Percentiles rank a stretch among this genome's conserved stretches.
phyloP scores from a whole-genome alignment of 2,329 filamentous ascomycete species.

The Cordyceps pruinosa region DNA sequence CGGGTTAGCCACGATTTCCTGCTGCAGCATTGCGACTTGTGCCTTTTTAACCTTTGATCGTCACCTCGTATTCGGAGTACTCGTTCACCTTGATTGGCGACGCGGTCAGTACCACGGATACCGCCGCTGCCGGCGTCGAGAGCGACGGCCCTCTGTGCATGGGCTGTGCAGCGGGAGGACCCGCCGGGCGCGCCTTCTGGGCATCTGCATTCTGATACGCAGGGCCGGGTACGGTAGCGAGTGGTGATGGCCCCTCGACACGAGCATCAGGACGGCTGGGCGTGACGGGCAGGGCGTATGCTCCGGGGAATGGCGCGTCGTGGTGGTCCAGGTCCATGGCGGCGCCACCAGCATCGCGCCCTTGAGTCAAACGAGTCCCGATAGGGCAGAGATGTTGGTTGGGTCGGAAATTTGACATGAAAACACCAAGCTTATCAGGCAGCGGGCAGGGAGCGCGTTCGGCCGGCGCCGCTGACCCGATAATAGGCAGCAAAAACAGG shows the following conservation, averaged over 20 bases:
- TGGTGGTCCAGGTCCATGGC: background rate
- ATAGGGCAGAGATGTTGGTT: background rate
- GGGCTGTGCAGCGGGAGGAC: background rate
- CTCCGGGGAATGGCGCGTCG: background rate
- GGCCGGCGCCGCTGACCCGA: background rate
- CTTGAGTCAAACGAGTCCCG: background rate
- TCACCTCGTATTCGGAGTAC: background rate
- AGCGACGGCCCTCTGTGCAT: background rate
- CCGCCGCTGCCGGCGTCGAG: background rate
- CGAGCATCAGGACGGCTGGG: background rate
- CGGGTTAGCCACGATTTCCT: background rate
- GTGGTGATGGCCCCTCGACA: background rate
- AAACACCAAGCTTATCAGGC: background rate
- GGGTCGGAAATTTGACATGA: background rate
- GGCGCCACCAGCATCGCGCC: background rate
- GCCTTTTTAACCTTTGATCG: background rate
- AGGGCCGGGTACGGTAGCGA: background rate
- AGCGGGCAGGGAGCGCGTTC: background rate
- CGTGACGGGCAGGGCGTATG: background rate
- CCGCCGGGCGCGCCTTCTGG: background rate
- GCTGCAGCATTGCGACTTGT: background rate
- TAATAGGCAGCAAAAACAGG: background rate
- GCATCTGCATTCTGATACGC: background rate
- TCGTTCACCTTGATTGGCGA: constrained; percentile 7
- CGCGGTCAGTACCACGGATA: constrained; percentile 4